A percentile compares a stretch with the other conserved stretches of the same genome.
phyloP scores from a whole-genome alignment of 2,329 filamentous ascomycete genomes.

The Pyricularia sp. region DNA sequence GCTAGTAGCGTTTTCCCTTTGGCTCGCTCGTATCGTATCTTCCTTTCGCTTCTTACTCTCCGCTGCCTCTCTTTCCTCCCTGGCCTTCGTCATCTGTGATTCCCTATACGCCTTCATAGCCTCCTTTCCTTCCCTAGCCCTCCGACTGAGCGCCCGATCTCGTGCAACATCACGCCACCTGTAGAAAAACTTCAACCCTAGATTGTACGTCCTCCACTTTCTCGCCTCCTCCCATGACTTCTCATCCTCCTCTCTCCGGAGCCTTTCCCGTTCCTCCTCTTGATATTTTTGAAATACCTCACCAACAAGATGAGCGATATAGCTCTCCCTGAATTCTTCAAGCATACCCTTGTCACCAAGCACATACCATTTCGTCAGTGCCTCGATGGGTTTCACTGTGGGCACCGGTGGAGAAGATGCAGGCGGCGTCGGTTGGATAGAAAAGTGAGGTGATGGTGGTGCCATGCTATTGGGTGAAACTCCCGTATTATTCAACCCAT shows the following conservation, averaged over 20 bases:
- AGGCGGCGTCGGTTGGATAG: constrained; percentile 1
- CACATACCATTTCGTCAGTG: constrained; percentile 46
- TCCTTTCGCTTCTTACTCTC: constrained; percentile 27
- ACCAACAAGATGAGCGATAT: constrained; percentile 34
- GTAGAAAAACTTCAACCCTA: constrained; percentile 47
- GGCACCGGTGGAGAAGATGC: constrained; percentile 8
- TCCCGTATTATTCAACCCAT: not conserved
- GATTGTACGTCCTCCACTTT: constrained; percentile 37
- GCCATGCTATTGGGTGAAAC: not conserved
- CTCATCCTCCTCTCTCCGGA: constrained; percentile 37
- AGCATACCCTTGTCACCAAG: constrained; percentile 43
- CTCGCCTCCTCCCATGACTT: constrained; percentile 34
- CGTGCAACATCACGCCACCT: constrained; percentile 42
- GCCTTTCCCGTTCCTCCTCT: constrained; percentile 29
- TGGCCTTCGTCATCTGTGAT: constrained; percentile 20
- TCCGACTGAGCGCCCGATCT: constrained; percentile 35
- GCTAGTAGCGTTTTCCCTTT: constrained; percentile 14
- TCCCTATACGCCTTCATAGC: constrained; percentile 36
- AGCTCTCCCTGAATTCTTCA: constrained; percentile 36
- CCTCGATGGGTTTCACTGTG: constrained; percentile 31
- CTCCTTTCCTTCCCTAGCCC: constrained; percentile 41
- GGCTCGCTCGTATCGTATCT: constrained; percentile 17
- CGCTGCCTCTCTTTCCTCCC: constrained; percentile 18
- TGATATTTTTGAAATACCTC: constrained; percentile 30
- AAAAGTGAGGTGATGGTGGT: not conserved